phyloP scores from a whole-genome alignment of 176 grass and related monocot genomes.

The Triticum monococcum region DNA sequence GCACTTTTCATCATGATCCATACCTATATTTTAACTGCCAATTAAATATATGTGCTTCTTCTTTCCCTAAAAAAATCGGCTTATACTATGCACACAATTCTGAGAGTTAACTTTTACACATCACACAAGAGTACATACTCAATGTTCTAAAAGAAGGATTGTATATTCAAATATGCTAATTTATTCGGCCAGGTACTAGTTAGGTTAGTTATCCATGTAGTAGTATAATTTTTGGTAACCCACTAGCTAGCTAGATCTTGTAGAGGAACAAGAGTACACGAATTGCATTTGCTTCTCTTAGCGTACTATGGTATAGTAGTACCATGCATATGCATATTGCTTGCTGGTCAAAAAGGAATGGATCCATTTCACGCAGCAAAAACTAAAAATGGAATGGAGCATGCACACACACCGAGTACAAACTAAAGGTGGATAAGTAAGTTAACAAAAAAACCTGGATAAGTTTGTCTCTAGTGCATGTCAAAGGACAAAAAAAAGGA shows the following conservation, averaged over 20 bases:
- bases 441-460: conserved; percentile 25
- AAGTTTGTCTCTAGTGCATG: conserved; percentile 41
- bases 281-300: not conserved
- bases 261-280: not conserved
- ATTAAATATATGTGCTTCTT: not conserved
- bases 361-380: not conserved
- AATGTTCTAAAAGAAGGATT: not conserved
- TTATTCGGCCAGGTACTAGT: not conserved
- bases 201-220: not conserved
- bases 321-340: not conserved
- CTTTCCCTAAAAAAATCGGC: no score
- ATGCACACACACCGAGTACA: conserved; percentile 35
- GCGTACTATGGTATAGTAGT: no score
- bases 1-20: not conserved
- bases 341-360: conserved; percentile 35
- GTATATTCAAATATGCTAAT: not conserved
- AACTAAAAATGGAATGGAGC: conserved; percentile 21
- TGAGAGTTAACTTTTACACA: not conserved
- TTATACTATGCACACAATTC: not conserved
- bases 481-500: not conserved
- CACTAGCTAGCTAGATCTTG: not conserved
- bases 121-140: not conserved
- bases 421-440: conserved; percentile 38
- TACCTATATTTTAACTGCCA: not conserved
- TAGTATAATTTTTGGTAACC: not conserved